phyloP scores from a whole-genome alignment of 2,329 filamentous ascomycete genomes.

The Myriosclerotinia duriaeana region DNA sequence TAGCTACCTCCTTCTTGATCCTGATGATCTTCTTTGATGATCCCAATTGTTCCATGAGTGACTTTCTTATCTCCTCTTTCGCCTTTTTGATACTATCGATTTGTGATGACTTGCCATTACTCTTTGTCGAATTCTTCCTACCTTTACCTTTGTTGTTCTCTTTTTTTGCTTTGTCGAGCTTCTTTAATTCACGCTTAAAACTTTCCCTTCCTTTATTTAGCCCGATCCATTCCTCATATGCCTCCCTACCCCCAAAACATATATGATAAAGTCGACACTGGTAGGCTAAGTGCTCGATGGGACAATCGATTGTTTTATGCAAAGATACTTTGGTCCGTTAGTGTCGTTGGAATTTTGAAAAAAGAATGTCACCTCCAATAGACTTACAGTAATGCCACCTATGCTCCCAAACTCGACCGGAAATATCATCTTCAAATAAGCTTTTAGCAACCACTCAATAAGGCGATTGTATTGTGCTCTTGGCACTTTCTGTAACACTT shows the following conservation, averaged over 20 bases:
- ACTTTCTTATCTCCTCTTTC: background rate
- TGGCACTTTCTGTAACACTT: conserved; percentile 50
- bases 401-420: conserved; percentile 62
- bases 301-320: conserved; percentile 32
- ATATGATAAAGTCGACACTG: conserved; percentile 35
- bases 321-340: conserved; percentile 27
- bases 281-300: conserved; percentile 33
- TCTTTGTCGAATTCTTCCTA: background rate
- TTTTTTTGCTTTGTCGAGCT: conserved; percentile 1
- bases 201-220: background rate
- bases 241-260: conserved; percentile 33
- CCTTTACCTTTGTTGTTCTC: background rate
- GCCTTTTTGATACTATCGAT: background rate
- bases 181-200: background rate
- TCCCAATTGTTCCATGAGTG: background rate
- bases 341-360: background rate
- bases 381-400: conserved; percentile 53
- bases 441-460: conserved; percentile 56
- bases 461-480: conserved; percentile 42
- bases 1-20: background rate
- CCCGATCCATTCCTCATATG: conserved; percentile 27
- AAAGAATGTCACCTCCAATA: background rate
- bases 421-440: conserved; percentile 53
- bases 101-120: background rate
- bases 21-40: background rate